phyloP scores from a whole-genome alignment of 805 yeast species.

The Pichia rugopelliculosa region DNA sequence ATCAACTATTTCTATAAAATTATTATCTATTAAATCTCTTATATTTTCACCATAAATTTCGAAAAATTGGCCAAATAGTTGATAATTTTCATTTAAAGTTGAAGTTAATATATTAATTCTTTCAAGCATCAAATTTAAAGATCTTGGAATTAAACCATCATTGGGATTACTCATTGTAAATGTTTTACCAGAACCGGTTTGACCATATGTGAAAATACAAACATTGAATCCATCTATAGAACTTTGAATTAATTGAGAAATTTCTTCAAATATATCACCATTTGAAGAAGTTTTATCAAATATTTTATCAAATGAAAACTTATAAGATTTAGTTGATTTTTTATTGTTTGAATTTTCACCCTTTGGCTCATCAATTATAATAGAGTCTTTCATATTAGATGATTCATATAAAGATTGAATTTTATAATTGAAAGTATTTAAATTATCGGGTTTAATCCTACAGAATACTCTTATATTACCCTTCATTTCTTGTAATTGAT shows the following conservation, averaged over 20 bases:
- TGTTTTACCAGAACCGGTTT: conserved; percentile 94
- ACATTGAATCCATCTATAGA: conserved; percentile 86
- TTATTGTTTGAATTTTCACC: not conserved
- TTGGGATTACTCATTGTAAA: conserved; percentile 69
- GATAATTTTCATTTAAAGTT: conserved; percentile 56
- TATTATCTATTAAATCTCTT: conserved; percentile 51
- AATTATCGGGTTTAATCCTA: conserved; percentile 58
- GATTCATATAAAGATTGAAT: conserved; percentile 13
- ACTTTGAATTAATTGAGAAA: conserved; percentile 78
- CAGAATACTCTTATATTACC: conserved; percentile 93
- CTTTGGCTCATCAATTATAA: conserved; percentile 24
- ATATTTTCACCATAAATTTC: conserved; percentile 87
- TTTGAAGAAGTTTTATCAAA: conserved; percentile 53
- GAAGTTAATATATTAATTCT: conserved; percentile 38
- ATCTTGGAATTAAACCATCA: conserved; percentile 78
- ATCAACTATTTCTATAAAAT: conserved; percentile 38
- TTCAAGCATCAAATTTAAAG: conserved; percentile 63
- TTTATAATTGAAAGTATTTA: conserved; percentile 10
- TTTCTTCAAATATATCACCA: conserved; percentile 66
- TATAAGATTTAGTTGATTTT: conserved; percentile 20
- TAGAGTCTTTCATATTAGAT: conserved; percentile 22
- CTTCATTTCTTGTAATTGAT: conserved; percentile 72
- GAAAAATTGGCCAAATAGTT: conserved; percentile 64
- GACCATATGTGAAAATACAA: conserved; percentile 95
- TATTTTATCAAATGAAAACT: conserved; percentile 71